Percentiles rank a stretch among this genome's conserved stretches.
These are phyloP conservation scores for Neurospora pannonica DNA, from an alignment of 495 filamentous ascomycete species.

Conservation along the genomic window DNA sequence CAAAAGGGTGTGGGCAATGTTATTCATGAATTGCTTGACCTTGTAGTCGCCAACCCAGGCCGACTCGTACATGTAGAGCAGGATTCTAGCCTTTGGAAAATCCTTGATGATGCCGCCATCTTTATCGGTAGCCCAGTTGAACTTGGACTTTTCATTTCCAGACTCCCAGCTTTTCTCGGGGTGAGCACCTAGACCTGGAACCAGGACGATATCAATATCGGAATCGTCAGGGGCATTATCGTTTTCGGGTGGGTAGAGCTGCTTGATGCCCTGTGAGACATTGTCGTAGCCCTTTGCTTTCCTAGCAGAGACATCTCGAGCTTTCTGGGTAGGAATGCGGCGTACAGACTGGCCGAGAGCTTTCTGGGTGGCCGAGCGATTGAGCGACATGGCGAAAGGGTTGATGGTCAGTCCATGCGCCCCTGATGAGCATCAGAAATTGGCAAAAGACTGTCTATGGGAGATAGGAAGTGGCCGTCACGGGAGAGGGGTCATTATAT, in stretches of 20 bases:
- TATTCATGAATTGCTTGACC: constrained; percentile 3
- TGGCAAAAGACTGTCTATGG: not conserved
- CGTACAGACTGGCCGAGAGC: not conserved
- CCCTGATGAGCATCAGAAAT: not conserved
- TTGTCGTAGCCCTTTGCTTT: not conserved
- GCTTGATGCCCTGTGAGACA: not conserved
- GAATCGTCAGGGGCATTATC: not conserved
- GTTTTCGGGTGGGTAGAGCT: not conserved
- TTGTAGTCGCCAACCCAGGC: not conserved
- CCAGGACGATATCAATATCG: not conserved
- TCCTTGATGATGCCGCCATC: not conserved
- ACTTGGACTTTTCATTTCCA: not conserved
- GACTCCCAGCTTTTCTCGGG: not conserved
- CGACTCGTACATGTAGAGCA: not conserved
- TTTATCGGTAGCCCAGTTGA: not conserved
- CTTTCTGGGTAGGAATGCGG: not conserved
- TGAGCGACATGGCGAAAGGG: not conserved
- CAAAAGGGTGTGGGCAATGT: constrained; percentile 5
- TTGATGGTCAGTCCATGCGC: not conserved
- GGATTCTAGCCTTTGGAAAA: not conserved
- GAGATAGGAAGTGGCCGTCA: not conserved
- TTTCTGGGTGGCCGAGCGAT: not conserved
- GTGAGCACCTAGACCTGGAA: not conserved
- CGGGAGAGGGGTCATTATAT: not conserved
- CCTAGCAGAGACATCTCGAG: not conserved